Evolutionary conservation across 306 rosid genomes (phyloP).

Genomic region (Acacia acuminata): DNA sequence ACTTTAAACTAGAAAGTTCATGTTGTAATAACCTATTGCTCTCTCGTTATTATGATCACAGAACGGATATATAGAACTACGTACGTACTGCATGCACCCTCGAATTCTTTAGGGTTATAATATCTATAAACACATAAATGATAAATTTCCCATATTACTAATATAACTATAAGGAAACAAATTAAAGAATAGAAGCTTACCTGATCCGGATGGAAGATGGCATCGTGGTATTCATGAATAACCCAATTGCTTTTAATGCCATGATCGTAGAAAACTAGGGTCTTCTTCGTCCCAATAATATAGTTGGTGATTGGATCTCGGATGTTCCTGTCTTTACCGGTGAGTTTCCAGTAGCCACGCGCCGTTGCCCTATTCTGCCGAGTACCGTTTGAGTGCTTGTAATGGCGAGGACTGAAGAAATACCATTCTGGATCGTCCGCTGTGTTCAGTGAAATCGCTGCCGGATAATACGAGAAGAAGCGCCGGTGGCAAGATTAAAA

Average conservation of each 20-base stretch:
- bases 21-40: no score
- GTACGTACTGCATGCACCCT: no score
- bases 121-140: neutral
- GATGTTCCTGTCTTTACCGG: constrained; percentile 46
- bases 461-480: neutral
- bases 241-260: constrained; percentile 51
- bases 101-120: no score
- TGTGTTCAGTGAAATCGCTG: constrained; percentile 24
- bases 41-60: no score
- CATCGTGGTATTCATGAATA: constrained; percentile 64
- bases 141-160: no score
- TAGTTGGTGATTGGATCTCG: constrained; percentile 11
- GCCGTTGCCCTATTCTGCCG: constrained; percentile 45
- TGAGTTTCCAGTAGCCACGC: constrained; percentile 67
- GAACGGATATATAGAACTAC: neutral
- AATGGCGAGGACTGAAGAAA: neutral
- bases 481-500: no score
- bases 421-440: constrained; percentile 19
- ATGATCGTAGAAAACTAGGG: constrained; percentile 53
- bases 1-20: no score
- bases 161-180: no score
- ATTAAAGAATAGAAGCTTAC: neutral
- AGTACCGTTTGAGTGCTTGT: constrained; percentile 34
- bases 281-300: constrained; percentile 61
- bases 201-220: constrained; percentile 26